Evolutionary conservation across 306 rosid species (phyloP).

Genomic region (Fragaria ananassa): DNA sequence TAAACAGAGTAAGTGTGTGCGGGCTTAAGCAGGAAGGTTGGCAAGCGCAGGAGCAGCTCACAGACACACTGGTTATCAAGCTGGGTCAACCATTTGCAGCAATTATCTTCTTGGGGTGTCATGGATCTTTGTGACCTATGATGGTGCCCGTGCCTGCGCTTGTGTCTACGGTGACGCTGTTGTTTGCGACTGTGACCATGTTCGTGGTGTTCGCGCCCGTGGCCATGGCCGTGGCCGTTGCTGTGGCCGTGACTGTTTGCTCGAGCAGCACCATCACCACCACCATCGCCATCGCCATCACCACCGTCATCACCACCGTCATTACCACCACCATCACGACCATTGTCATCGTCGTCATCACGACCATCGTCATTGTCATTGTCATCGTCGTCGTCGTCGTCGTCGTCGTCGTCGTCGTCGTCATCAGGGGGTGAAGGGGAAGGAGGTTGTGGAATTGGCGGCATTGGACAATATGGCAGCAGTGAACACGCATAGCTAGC

Average conservation of each 20-base stretch:
- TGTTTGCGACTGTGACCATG: not conserved
- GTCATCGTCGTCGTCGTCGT: not conserved
- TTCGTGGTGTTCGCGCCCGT: not conserved
- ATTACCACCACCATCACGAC: not conserved
- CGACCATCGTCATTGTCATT: not conserved
- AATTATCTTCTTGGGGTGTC: slow-evolving; percentile 38
- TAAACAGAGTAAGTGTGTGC: slow-evolving; percentile 45
- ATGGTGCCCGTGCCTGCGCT: slow-evolving; percentile 24
- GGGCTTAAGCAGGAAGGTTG: slow-evolving; percentile 64
- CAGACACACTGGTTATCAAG: slow-evolving; percentile 71
- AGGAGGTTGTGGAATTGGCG: slow-evolving; percentile 30
- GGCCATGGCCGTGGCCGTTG: not conserved
- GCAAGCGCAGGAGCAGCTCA: slow-evolving; percentile 54
- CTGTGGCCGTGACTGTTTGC: not conserved
- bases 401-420: not conserved
- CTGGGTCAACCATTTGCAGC: slow-evolving; percentile 69
- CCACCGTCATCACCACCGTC: not conserved
- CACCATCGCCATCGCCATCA: not conserved
- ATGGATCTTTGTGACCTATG: slow-evolving; percentile 12
- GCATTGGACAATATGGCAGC: slow-evolving; percentile 39
- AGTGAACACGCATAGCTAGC: slow-evolving; percentile 67
- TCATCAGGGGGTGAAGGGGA: slow-evolving; percentile 20
- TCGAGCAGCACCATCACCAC: not conserved
- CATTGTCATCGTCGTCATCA: too few relatives aligned
- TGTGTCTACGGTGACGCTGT: not conserved